These are phyloP conservation scores for Chionographis japonica DNA, from an alignment of 106 monocot species.

Conservation along the genomic window DNA sequence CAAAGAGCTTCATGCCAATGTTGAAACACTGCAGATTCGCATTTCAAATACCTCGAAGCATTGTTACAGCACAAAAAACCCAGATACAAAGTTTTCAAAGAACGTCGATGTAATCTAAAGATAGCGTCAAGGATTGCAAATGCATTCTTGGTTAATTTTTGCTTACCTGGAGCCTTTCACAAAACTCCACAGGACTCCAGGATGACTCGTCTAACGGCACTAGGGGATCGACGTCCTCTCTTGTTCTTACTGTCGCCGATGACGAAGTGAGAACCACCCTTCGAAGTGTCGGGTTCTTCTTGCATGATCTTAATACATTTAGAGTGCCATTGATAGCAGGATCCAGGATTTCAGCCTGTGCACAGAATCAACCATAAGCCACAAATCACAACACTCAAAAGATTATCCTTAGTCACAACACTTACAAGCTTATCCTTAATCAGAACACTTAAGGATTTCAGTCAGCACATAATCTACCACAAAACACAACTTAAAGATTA, in stretches of 20 bases:
- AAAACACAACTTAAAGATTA: no score
- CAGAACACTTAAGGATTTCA: not conserved
- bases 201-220: slow-evolving; percentile 56
- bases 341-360: slow-evolving; percentile 82
- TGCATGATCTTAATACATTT: slow-evolving; percentile 77
- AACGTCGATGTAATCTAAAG: no score
- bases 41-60: no score
- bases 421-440: not conserved
- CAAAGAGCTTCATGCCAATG: no score
- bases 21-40: no score
- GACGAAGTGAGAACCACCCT: slow-evolving; percentile 89
- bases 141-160: not conserved
- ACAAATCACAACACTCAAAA: not conserved
- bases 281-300: slow-evolving; percentile 60
- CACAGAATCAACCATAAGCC: not conserved
- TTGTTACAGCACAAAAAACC: no score
- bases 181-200: slow-evolving; percentile 71
- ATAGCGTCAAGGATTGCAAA: no score
- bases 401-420: no score
- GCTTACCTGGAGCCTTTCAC: slow-evolving; percentile 51
- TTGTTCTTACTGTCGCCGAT: slow-evolving; percentile 53
- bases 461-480: no score
- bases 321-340: slow-evolving; percentile 73
- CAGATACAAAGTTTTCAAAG: no score
- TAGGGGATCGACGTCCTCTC: slow-evolving; percentile 37